A percentile compares a stretch with the other conserved stretches of the same genome.
These are phyloP conservation scores for Trifolium pratense DNA, from an alignment of 306 rosid species.

Conservation along the genomic window DNA sequence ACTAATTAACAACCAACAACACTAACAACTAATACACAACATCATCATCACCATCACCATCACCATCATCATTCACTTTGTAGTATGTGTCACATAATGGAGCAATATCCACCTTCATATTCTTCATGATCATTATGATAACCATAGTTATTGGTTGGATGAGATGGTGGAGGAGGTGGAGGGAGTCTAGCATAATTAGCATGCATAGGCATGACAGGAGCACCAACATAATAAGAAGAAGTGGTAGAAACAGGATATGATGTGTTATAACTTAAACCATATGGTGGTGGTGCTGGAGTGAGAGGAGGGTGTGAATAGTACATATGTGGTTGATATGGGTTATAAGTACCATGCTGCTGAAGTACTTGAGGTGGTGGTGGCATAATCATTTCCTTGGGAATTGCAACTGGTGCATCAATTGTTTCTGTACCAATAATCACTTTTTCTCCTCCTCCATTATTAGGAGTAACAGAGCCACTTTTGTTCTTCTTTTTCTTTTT, in stretches of 20 bases:
- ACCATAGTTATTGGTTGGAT: constrained; percentile 42
- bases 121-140: constrained; percentile 47
- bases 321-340: constrained; percentile 54
- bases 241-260: constrained; percentile 54
- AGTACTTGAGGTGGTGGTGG: constrained; percentile 44
- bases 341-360: constrained; percentile 52
- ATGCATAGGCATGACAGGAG: constrained; percentile 68
- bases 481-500: constrained; percentile 84
- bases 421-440: constrained; percentile 30
- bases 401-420: constrained; percentile 24
- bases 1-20: constrained; percentile 19
- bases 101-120: constrained; percentile 58
- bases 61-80: constrained; percentile 4
- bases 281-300: constrained; percentile 37
- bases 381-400: constrained; percentile 39
- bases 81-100: constrained; percentile 57
- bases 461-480: constrained; percentile 39
- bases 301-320: constrained; percentile 44
- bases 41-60: not conserved
- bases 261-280: constrained; percentile 69
- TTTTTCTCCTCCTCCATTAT: constrained; percentile 44
- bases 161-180: constrained; percentile 49
- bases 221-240: constrained; percentile 53
- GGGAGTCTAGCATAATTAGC: constrained; percentile 41
- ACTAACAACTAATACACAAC: constrained; percentile 4